Evolutionary conservation across 352 stramenopile genomes (phyloP), one percentile per base, ranked within the genome.

Genomic region (Albugo laibachii): DNA sequence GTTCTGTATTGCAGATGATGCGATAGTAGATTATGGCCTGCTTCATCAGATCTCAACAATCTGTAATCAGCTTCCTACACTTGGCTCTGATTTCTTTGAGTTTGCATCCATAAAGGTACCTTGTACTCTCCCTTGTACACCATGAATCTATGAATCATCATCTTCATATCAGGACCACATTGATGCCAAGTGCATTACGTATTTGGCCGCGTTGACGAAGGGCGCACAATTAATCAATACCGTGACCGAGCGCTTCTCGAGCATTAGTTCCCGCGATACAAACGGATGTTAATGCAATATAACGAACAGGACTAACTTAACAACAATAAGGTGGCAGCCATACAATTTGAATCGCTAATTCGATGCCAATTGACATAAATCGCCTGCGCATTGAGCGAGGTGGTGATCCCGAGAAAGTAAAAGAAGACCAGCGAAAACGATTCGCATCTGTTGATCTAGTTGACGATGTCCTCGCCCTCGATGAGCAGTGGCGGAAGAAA

Each of bases 301-400:
- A 24, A 24, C 38, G 38, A 43, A 24, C 8, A 31, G 24, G 24
- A 21, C 3, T 43, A 43, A 19, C 38, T 19, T 21, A 19, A 19
- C 16, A 14, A 21, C 16, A 43, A 21, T 48, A 16, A 41, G 2
- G 2, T 48, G 43, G 15, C 15, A 24, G 15, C 43, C n/a, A 19
- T 35, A 46, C 76, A 41, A 49, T 79, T 8, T 79, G 27, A 65
- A 45, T 40, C n/a, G 27, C 37, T 34, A 45, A 41, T 52, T 15
- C 53, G 54, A 99, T 99, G 94, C 92, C 92, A 49, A 97, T 99
- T 57, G 93, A 98, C 71, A 98, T 99, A 59, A 97, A 97, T 65
- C 81, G 92, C 46, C 70, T 99, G 47, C 85, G 94, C 45, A 76
- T 76, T 48, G 95, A 98, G 61, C 87, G 91, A 47, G 93, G 93